Percentiles rank a stretch among this genome's conserved stretches.
These are phyloP conservation scores for Adansonia rubrostipa DNA, from an alignment of 441 rosid species.

Conservation along the genomic window DNA sequence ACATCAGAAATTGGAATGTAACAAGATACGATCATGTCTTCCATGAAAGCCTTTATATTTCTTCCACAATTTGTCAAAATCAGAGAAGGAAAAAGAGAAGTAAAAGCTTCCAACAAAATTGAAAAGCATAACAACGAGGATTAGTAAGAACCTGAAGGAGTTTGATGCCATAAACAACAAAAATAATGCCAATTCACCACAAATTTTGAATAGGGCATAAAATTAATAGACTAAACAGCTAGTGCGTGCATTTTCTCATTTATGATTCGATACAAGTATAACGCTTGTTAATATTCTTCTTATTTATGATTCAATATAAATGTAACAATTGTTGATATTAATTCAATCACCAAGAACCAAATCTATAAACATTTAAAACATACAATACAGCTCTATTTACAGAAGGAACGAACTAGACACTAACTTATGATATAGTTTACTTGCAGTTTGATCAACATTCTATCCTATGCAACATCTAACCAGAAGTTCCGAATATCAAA, in stretches of 20 bases:
- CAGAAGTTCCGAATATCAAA: conserved; percentile 3
- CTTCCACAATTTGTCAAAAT: background rate
- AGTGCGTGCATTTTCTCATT: background rate
- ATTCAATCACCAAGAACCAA: background rate
- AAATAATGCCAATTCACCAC: background rate
- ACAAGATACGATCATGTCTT: background rate
- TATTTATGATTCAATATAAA: conserved; percentile 3
- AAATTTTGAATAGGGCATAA: background rate
- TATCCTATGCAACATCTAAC: background rate
- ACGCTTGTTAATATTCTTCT: background rate
- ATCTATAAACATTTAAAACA: background rate
- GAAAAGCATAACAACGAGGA: background rate
- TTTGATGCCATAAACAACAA: background rate
- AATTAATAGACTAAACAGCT: background rate
- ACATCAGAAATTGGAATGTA: background rate
- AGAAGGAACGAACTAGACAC: background rate
- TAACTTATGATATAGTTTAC: background rate
- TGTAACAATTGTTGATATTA: background rate
- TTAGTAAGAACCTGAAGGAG: background rate
- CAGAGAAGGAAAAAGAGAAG: background rate
- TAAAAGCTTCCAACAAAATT: background rate
- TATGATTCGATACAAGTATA: background rate
- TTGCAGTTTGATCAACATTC: conserved; percentile 6
- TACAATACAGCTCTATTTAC: background rate
- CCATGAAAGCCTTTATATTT: background rate